Evolutionary conservation across 495 filamentous ascomycete species (phyloP), one percentile per base, ranked within the genome.

Genomic region (Podospora tetraspora): DNA sequence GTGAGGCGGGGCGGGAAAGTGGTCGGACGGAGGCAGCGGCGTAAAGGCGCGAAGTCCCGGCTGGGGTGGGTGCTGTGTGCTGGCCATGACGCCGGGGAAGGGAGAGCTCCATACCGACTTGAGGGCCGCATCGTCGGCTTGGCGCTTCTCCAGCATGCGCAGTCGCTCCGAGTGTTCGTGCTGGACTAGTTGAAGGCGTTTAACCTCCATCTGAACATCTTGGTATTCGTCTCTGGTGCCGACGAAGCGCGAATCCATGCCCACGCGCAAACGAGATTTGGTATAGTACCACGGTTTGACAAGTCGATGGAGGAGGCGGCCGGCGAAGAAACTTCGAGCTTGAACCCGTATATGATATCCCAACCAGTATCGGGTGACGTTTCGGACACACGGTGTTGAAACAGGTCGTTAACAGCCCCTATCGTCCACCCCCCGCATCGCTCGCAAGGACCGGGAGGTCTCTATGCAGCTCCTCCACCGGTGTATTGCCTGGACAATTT

Each of bases 81-180:
- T 91, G 74, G 64, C 89, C 81, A 91, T 76, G 57, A 91, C 86
- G 72, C 86, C 87, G 23, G 92, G 92, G 76, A 94, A 96, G 1
- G 92, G 92, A 57, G 92, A 95, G 66, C 90, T 90, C 93, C 93
- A 97, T 34, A 92, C 90, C 52, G 89, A 94, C 77, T 91, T 96
- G 75, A 96, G 77, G 56, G 89, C 85, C 43, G 90, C 89, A 83
- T 97, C 92, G 64, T 85, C 84, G 66, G 93, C 92, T 68, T 92
- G 91, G 66, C 89, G 88, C 69, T 91, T 89, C 78, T 97, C 93
- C 65, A 97, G 81, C 61, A 90, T 82, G 25, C 88, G 80, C 68
- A 97, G 82, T 64, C 93, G 85, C 71, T 96, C 92, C n/a, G 86
- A 83, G 79, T 96, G 92, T 71, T 91, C 88, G 71, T 85, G 84